A percentile compares a stretch with the other conserved stretches of the same genome.
phyloP scores from a whole-genome alignment of 2,329 filamentous ascomycete genomes.

The Fusarium longipes region DNA sequence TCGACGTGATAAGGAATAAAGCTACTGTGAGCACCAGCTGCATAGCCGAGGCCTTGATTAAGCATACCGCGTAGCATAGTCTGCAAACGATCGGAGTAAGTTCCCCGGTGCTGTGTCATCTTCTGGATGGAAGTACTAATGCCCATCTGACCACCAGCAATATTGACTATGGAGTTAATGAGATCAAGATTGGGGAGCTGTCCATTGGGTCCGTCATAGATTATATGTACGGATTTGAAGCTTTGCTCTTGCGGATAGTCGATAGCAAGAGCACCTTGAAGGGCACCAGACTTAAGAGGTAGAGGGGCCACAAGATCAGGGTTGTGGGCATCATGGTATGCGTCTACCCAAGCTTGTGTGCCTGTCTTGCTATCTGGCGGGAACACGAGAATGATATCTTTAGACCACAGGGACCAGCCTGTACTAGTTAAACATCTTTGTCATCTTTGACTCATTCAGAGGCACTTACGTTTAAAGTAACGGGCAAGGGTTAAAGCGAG shows the following conservation, averaged over 20 bases:
- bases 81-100: conserved; percentile 81
- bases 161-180: conserved; percentile 90
- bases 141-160: conserved; percentile 92
- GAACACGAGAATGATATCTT: conserved; percentile 94
- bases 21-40: conserved; percentile 89
- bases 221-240: conserved; percentile 89
- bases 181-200: conserved; percentile 95
- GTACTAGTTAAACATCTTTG: conserved; percentile 31
- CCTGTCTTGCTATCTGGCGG: conserved; percentile 90
- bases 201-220: conserved; percentile 96
- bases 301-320: conserved; percentile 76
- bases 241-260: conserved; percentile 88
- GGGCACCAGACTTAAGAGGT: conserved; percentile 88
- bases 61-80: conserved; percentile 95
- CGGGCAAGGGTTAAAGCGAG: conserved; percentile 87
- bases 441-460: background rate
- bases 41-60: conserved; percentile 88
- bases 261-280: conserved; percentile 93
- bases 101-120: conserved; percentile 85
- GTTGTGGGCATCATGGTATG: conserved; percentile 92
- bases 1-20: conserved; percentile 99
- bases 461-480: conserved; percentile 83
- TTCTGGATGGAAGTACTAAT: conserved; percentile 86
- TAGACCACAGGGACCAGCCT: conserved; percentile 98
- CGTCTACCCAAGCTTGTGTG: conserved; percentile 96